phyloP scores from a whole-genome alignment of 192 early-diverging fungal species.

The Anaeromyces robustus region DNA sequence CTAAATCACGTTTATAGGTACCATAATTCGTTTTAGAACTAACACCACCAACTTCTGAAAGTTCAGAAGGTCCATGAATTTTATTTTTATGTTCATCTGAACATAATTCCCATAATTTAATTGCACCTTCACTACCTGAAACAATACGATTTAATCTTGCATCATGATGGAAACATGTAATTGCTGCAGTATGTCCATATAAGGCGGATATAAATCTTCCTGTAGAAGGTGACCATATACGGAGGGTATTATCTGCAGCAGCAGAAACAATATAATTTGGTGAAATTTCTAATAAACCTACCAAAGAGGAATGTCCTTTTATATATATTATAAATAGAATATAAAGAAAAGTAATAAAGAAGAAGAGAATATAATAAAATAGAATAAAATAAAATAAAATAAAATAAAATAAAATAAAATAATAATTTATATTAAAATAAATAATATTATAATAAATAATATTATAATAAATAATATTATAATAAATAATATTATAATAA shows the following conservation, averaged over 20 bases:
- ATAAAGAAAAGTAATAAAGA: too few relatives aligned
- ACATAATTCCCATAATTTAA: slow-evolving; percentile 94
- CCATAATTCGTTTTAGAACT: slow-evolving; percentile 21
- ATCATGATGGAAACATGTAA: slow-evolving; percentile 98
- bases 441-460: too few relatives aligned
- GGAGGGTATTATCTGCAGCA: slow-evolving; percentile 82
- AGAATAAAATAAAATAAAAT: too few relatives aligned
- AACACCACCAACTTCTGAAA: neutral
- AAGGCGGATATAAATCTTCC: slow-evolving; percentile 42
- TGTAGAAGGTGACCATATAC: slow-evolving; percentile 71
- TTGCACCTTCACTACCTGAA: slow-evolving; percentile 79
- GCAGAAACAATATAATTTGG: slow-evolving; percentile 80
- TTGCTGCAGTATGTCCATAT: slow-evolving; percentile 70
- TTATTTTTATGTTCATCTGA: slow-evolving; percentile 14
- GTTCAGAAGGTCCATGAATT: neutral
- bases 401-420: too few relatives aligned
- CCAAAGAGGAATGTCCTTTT: slow-evolving; percentile 81
- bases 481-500: too few relatives aligned
- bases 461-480: too few relatives aligned
- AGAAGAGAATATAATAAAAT: too few relatives aligned
- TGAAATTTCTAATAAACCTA: slow-evolving; percentile 78
- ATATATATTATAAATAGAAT: too few relatives aligned
- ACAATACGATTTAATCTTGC: slow-evolving; percentile 67
- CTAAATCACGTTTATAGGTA: slow-evolving; percentile 61
- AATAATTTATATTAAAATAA: too few relatives aligned